Conservation (phyloP, 2,329 filamentous ascomycete species). For the Diaporthe sp. region DNA sequence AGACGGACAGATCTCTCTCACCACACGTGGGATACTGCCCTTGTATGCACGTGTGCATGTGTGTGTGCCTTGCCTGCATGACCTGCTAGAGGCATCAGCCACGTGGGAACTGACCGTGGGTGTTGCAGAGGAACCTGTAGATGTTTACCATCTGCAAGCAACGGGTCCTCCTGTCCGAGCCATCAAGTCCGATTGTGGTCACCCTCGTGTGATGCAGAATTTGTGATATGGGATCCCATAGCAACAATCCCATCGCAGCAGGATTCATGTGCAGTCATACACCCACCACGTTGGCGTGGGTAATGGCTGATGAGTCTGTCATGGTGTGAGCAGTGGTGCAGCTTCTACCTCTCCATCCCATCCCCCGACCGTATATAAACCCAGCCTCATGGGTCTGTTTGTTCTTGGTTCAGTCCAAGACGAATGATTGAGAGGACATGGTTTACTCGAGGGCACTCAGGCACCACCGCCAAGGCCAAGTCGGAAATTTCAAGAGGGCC, state of each 20-base stretch:
- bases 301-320: neutral
- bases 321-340: no score
- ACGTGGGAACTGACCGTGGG: neutral
- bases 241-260: no score
- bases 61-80: neutral
- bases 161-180: no score
- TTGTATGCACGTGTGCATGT: neutral
- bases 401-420: neutral
- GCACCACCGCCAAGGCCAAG: neutral
- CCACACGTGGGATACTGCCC: neutral
- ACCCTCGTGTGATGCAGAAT: no score
- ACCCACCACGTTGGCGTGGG: neutral
- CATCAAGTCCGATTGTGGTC: no score
- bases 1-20: neutral
- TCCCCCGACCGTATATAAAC: no score
- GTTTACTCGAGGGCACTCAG: neutral
- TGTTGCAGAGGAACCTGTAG: no score
- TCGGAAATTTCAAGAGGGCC: neutral
- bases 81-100: neutral
- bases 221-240: no score
- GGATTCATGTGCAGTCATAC: neutral
- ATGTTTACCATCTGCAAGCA: no score
- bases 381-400: neutral
- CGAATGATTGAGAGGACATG: neutral
- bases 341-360: no score